Conservation (phyloP, 768 basidiomycete genomes). For the Boletus rex-veris region DNA sequence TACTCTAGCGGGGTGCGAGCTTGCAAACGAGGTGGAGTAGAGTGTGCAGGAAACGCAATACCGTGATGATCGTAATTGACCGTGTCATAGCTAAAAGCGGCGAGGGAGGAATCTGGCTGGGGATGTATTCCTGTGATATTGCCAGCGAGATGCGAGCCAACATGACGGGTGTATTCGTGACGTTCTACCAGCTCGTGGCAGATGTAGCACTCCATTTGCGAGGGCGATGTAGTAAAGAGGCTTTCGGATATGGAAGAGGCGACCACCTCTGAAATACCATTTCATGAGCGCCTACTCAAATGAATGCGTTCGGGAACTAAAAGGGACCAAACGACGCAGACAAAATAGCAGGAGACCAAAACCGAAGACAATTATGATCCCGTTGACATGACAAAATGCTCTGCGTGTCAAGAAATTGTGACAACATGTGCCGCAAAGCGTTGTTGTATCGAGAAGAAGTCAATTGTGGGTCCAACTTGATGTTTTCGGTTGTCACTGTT, state of each 20-base stretch:
- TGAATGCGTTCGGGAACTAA: background rate
- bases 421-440: background rate
- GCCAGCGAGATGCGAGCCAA: conserved; percentile 3
- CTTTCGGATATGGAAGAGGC: background rate
- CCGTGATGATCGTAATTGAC: background rate
- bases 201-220: conserved; percentile 16
- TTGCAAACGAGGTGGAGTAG: background rate
- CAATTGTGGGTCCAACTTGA: conserved; percentile 6
- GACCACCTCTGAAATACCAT: background rate
- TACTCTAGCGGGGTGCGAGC: background rate
- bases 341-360: background rate
- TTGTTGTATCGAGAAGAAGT: background rate
- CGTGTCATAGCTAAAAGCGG: background rate
- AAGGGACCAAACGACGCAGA: background rate
- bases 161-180: conserved; percentile 13
- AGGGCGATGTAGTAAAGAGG: background rate
- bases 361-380: conserved; percentile 1
- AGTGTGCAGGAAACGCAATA: background rate
- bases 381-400: conserved; percentile 6
- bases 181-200: conserved; percentile 11
- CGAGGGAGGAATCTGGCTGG: background rate
- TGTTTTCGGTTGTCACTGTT: background rate
- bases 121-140: background rate
- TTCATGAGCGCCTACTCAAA: background rate
- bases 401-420: background rate